phyloP scores from a whole-genome alignment of 371 early-diverging fungal genomes.

The Synchytrium microbalum region DNA sequence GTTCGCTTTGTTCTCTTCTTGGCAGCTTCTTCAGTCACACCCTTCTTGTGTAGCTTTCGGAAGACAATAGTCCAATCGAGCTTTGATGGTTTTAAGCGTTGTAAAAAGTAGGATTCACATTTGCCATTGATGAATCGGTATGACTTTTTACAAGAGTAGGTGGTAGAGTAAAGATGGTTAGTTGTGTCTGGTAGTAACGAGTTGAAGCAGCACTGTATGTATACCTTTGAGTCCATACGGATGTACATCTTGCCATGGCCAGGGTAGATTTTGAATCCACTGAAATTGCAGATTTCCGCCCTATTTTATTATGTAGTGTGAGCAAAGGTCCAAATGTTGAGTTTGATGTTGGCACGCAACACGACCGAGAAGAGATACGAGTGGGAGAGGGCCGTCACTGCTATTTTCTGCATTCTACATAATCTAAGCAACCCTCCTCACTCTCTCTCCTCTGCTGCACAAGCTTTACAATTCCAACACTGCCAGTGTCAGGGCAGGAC shows the following conservation, averaged over 20 bases:
- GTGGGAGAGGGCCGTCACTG: too few relatives aligned
- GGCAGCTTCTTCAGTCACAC: slow-evolving; percentile 86
- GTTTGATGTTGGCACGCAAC: neutral
- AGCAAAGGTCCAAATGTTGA: neutral
- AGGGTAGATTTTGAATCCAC: slow-evolving; percentile 98
- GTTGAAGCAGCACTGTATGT: slow-evolving; percentile 13
- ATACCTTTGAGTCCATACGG: slow-evolving; percentile 78
- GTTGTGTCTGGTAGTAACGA: slow-evolving; percentile 6
- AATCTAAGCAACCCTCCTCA: too few relatives aligned
- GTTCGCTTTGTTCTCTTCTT: slow-evolving; percentile 93
- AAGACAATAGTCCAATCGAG: slow-evolving; percentile 93
- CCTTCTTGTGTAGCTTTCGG: slow-evolving; percentile 98
- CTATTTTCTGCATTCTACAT: too few relatives aligned
- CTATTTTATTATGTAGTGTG: slow-evolving; percentile 2
- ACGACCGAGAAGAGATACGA: too few relatives aligned
- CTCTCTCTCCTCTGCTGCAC: too few relatives aligned
- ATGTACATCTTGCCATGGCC: slow-evolving; percentile 91
- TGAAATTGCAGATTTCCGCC: slow-evolving; percentile 74
- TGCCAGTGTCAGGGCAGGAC: too few relatives aligned
- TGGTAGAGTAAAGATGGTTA: neutral
- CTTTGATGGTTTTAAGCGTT: slow-evolving; percentile 94
- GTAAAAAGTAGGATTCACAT: slow-evolving; percentile 90
- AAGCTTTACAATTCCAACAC: too few relatives aligned
- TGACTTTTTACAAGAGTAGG: slow-evolving; percentile 38
- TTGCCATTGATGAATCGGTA: slow-evolving; percentile 96